A percentile compares a stretch with the other conserved stretches of the same genome.
Evolutionary conservation across 257 asterid species (phyloP).

Genomic region (Solanum virginianum): DNA sequence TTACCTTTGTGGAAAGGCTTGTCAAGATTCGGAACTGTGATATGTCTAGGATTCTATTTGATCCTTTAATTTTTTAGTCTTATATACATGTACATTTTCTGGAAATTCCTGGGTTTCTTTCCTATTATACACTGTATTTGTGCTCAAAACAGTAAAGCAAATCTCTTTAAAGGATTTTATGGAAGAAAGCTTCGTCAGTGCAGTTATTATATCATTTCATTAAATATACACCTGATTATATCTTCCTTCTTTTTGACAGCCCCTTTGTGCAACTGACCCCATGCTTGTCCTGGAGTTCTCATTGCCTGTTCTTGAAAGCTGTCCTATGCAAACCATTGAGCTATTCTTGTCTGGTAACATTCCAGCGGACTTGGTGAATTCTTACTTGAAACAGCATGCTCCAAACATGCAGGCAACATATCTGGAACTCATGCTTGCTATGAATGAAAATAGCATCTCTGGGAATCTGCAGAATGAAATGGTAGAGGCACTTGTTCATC

Average conservation of each 20-base stretch:
- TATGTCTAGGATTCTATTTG: not conserved
- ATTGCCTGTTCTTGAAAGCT: conserved; percentile 88
- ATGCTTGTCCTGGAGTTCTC: conserved; percentile 95
- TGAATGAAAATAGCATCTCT: conserved; percentile 75
- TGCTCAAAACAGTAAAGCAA: not conserved
- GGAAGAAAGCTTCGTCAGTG: not conserved
- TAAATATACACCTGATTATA: not conserved
- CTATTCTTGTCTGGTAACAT: conserved; percentile 92
- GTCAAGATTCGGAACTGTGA: not conserved
- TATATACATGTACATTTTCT: not conserved
- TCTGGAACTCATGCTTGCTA: conserved; percentile 91
- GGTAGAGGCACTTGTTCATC: conserved; percentile 32
- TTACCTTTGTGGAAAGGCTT: not conserved
- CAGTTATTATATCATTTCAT: not conserved
- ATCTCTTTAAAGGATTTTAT: not conserved
- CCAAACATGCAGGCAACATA: conserved; percentile 91
- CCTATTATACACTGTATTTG: not conserved
- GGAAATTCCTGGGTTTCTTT: not conserved
- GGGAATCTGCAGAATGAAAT: conserved; percentile 98
- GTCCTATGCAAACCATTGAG: conserved; percentile 89
- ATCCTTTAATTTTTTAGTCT: not conserved
- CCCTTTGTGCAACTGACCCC: conserved; percentile 86
- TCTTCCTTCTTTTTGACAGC: conserved; percentile 34
- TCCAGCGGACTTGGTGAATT: conserved; percentile 92
- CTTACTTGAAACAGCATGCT: conserved; percentile 91